Evolutionary conservation across 441 rosid species (phyloP), one percentile per base, ranked within the genome.

Genomic region (Gossypium laxum): DNA sequence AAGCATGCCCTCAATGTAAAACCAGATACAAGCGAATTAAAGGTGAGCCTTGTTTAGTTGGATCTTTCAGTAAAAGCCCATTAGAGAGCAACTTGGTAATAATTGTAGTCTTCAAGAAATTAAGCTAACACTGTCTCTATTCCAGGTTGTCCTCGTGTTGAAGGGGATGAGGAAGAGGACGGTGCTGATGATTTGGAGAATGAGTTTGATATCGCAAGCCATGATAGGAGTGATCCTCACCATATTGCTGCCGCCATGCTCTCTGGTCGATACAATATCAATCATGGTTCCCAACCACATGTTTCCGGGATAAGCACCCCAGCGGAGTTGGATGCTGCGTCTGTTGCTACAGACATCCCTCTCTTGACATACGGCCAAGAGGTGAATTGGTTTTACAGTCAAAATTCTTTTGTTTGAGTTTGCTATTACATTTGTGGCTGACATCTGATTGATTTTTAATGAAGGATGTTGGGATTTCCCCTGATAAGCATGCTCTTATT

Each of bases 151-250:
- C 87, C 91, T 4, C 80, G 96, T 61, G 92, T 91, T 15, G 93
- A 89, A 48, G 93, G 96, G 4, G 96, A 91, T 75, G 96, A 88
- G 62, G 96, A 90, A 72, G 96, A 91, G 76, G 94, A 91, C 43
- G 89, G 74, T 65, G 80, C 67, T 11, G 96, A 91, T 76, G 92
- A 87, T 84, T 78, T 88, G 81, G 91, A 91, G 75, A 68, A 82
- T 21, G 96, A 91, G 82, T 86, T 88, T 51, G 87, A 89, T 71
- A 75, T 79, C 12, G 78, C 79, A 51, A 67, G 64, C 71, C 58
- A 47, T 11, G 82, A 83, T 41, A 78, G 82, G 50, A 67, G 70
- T 74, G 84, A 75, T 24, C 87, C 86, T 2, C 81, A 82, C 38
- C 81, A 78, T 38, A 59, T 75, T 75, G 79, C 91, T 1, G 92